Evolutionary conservation across 495 filamentous ascomycete species (phyloP).

Genomic region (Chlorociboria aeruginascens): DNA sequence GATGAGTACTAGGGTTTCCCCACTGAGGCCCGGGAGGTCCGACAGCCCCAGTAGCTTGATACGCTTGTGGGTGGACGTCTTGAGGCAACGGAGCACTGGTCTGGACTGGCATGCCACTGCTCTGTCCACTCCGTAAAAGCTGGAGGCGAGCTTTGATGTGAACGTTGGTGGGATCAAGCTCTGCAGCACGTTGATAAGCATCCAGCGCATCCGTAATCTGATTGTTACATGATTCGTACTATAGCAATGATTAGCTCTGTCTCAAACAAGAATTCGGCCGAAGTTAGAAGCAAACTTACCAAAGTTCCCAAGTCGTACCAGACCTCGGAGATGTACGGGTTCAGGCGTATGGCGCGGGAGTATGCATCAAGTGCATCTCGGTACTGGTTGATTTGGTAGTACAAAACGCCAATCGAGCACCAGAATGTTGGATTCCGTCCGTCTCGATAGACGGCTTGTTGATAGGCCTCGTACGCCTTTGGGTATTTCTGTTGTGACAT

Average conservation of each 20-base stretch:
- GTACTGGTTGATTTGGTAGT: constrained; percentile 99
- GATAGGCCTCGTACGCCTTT: constrained; percentile 97
- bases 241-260: constrained; percentile 16
- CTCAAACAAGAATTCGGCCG: constrained; percentile 4
- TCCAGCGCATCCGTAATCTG: constrained; percentile 94
- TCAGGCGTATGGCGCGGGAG: constrained; percentile 92
- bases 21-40: constrained; percentile 75
- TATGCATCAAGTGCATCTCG: constrained; percentile 97
- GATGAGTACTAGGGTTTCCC: constrained; percentile 53
- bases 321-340: constrained; percentile 97
- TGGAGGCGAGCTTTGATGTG: constrained; percentile 94
- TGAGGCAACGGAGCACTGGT: constrained; percentile 59
- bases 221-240: constrained; percentile 99
- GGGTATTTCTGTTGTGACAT: constrained; percentile 99
- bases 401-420: constrained; percentile 98
- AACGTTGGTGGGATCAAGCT: constrained; percentile 83
- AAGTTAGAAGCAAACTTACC: constrained; percentile 44
- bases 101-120: constrained; percentile 54
- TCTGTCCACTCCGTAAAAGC: constrained; percentile 68
- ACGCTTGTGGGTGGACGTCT: constrained; percentile 78
- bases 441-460: constrained; percentile 97
- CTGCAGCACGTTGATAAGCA: constrained; percentile 87
- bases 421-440: constrained; percentile 98
- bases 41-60: constrained; percentile 57
- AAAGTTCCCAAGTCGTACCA: constrained; percentile 98